phyloP scores from a whole-genome alignment of 2,329 filamentous ascomycete genomes.

The Cordyceps farinosa region DNA sequence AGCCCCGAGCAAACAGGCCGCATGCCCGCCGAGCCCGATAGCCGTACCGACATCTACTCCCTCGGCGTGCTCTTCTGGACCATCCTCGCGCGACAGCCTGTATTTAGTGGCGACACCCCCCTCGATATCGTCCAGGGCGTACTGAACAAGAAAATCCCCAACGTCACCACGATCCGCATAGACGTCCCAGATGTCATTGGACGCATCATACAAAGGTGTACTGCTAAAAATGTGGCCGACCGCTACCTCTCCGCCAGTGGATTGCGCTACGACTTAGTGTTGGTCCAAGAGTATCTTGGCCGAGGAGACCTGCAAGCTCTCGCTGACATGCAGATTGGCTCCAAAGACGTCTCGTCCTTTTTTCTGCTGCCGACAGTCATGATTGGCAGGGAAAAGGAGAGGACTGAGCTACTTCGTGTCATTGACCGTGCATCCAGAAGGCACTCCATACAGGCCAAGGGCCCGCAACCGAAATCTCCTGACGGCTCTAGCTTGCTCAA shows the following conservation, averaged over 20 bases:
- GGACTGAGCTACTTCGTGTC: constrained; percentile 64
- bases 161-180: constrained; percentile 70
- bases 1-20: constrained; percentile 93
- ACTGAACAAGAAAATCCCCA: constrained; percentile 71
- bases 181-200: constrained; percentile 83
- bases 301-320: constrained; percentile 71
- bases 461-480: constrained; percentile 44
- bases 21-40: constrained; percentile 88
- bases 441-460: constrained; percentile 49
- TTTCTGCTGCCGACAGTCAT: constrained; percentile 80
- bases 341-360: constrained; percentile 87
- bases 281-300: constrained; percentile 69
- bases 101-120: constrained; percentile 75
- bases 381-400: constrained; percentile 75
- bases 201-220: constrained; percentile 86
- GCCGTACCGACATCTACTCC: constrained; percentile 89
- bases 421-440: constrained; percentile 73
- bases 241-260: constrained; percentile 88
- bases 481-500: constrained; percentile 53
- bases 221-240: constrained; percentile 80
- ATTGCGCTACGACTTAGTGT: constrained; percentile 73
- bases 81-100: constrained; percentile 72
- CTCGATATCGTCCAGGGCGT: constrained; percentile 92
- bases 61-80: constrained; percentile 87
- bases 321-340: constrained; percentile 70